These are phyloP conservation scores for Stereocaulon alpinum DNA, from an alignment of 495 filamentous ascomycete species.

Conservation along the genomic window DNA sequence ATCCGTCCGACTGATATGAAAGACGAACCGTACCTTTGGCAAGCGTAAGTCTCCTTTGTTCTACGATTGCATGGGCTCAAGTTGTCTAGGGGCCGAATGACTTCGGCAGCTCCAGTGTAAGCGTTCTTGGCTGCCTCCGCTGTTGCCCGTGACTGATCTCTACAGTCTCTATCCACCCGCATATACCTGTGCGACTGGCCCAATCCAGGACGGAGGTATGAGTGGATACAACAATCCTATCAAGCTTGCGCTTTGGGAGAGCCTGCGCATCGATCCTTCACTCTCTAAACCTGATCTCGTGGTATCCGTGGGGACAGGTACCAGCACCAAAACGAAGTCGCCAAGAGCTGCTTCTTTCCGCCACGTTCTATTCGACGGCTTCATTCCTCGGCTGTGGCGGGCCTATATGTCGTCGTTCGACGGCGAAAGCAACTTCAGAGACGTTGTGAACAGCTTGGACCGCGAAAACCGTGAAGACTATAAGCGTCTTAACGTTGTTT, in stretches of 20 bases:
- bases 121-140: no score
- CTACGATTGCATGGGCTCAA: no score
- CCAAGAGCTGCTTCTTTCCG: neutral
- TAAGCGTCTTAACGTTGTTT: neutral
- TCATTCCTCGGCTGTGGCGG: neutral
- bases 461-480: neutral
- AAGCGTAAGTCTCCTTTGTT: slow-evolving; percentile 19
- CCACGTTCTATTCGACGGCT: neutral
- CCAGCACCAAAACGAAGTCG: neutral
- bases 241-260: slow-evolving; percentile 27
- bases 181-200: neutral
- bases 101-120: slow-evolving; percentile 24
- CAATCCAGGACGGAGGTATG: slow-evolving; percentile 26
- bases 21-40: slow-evolving; percentile 19
- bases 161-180: neutral
- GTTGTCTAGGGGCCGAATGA: slow-evolving; percentile 21
- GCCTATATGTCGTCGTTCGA: slow-evolving; percentile 1
- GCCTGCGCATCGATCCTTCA: slow-evolving; percentile 19
- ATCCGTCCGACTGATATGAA: slow-evolving; percentile 12
- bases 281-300: slow-evolving; percentile 18
- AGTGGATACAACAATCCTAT: slow-evolving; percentile 27
- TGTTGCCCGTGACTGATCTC: neutral
- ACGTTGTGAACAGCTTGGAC: neutral
- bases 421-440: neutral
- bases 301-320: slow-evolving; percentile 20